Base-by-base conservation (phyloP, 2,329 filamentous ascomycete species). In the Fusarium clavum region DNA sequence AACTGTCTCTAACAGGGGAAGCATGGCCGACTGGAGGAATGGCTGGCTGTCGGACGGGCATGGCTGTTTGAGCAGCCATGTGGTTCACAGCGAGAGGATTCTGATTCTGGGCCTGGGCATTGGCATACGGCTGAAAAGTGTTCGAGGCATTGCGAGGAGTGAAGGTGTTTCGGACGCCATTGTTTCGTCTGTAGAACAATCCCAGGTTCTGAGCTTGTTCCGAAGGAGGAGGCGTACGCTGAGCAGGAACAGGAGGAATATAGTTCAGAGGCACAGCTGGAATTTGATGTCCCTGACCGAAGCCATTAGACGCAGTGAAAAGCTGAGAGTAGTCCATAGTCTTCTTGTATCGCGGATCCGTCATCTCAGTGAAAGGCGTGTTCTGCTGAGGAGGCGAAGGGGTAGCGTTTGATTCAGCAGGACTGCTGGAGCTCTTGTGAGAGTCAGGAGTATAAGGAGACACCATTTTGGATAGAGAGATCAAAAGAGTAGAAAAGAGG, bases 351-450 rank as follows among this genome's bases (percentile, higher is more conserved):
- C 34, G 56, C 20, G 41, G 45, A 11, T 57, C 46, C 18, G 54
- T 51, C 30, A 56, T 44, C 12, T 56, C 68, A 44, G 67, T 70
- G 24, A 70, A 70, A 5, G 67, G 67, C 24, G 67, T 66, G 22
- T 34, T 67, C 38, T 51, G 46, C 32, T 65, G 48, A 22, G 57
- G 32, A 38, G 63, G 48, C 5, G 62, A 46, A 2, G 63, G 63
- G 44, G 63, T 66, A 46, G 55, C 49, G 30, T 52, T 38, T 11
- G 48, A 41, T 25, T 52, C 46, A 43, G 55, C 32, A 43, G 64
- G 51, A 20, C 68, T 71, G 56, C 64, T 71, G 32, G 59, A 61
- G 40, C 64, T 65, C 48, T 56, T 48, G 22, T 43, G 63, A 51
- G 56, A 49, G 13, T 48, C 63, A 22, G 63, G 62, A 30, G 63